Percentiles rank a stretch among this genome's conserved stretches.
Evolutionary conservation across 805 yeast genomes (phyloP).

Genomic region (Saturnispora kantuleensis): DNA sequence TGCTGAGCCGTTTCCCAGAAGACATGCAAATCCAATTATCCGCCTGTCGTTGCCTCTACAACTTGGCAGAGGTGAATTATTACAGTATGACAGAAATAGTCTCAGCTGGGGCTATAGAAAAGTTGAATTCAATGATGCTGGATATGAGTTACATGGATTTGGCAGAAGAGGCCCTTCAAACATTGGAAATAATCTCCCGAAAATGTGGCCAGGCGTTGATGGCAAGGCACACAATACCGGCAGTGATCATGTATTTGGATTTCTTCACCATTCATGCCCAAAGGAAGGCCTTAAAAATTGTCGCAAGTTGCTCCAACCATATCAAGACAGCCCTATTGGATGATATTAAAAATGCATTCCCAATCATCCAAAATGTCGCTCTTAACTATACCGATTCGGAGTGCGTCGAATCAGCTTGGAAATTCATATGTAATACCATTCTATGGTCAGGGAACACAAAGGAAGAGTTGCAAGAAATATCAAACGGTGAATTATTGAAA

Average conservation of each 20-base stretch:
- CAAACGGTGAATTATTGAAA: conserved; percentile 24
- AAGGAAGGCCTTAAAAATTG: conserved; percentile 63
- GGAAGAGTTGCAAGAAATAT: neutral
- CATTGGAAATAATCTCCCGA: conserved; percentile 57
- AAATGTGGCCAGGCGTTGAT: conserved; percentile 43
- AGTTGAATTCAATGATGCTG: conserved; percentile 51
- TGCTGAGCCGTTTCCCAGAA: conserved; percentile 50
- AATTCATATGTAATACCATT: conserved; percentile 50
- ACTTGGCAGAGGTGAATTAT: conserved; percentile 64
- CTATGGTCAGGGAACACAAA: conserved; percentile 13
- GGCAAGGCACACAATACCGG: conserved; percentile 48
- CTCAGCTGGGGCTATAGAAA: conserved; percentile 53
- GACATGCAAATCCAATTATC: conserved; percentile 75
- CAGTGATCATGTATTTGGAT: conserved; percentile 68
- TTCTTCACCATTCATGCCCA: conserved; percentile 87
- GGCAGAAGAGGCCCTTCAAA: conserved; percentile 83
- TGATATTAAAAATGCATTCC: conserved; percentile 47
- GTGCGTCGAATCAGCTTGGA: conserved; percentile 57
- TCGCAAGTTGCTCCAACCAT: conserved; percentile 55
- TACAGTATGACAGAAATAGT: conserved; percentile 56
- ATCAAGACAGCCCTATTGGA: conserved; percentile 36
- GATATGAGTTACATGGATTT: conserved; percentile 81
- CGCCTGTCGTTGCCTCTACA: conserved; percentile 76
- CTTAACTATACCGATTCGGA: conserved; percentile 45
- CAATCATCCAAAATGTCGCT: conserved; percentile 47